A percentile compares a stretch with the other conserved stretches of the same genome.
Conservation (phyloP, 768 basidiomycete species). For the Leccinum uliginosum region DNA sequence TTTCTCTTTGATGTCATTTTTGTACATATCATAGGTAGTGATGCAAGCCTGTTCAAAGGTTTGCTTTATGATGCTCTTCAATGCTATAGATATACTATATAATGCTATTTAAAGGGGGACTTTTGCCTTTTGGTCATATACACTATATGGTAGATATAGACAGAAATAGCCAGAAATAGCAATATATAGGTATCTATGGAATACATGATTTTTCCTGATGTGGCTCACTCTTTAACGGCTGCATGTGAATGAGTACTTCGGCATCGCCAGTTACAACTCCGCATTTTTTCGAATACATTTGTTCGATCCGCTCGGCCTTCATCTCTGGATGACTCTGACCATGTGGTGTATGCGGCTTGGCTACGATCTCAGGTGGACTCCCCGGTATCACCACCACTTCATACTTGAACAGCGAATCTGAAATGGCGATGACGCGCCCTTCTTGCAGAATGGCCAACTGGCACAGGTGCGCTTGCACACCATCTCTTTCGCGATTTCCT, state of each 20-base stretch:
- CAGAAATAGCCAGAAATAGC: too few relatives aligned
- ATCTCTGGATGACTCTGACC: constrained; percentile 72
- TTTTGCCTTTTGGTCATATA: too few relatives aligned
- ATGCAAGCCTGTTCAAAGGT: too few relatives aligned
- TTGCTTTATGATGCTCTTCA: too few relatives aligned
- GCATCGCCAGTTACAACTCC: constrained; percentile 83
- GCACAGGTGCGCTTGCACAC: constrained; percentile 75
- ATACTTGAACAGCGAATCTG: constrained; percentile 84
- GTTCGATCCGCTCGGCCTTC: constrained; percentile 79
- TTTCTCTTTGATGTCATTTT: too few relatives aligned
- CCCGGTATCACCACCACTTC: constrained; percentile 59
- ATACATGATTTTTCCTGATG: too few relatives aligned
- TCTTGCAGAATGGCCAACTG: constrained; percentile 97
- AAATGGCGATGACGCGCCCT: constrained; percentile 80
- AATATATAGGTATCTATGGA: too few relatives aligned
- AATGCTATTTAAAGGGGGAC: too few relatives aligned
- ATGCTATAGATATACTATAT: too few relatives aligned
- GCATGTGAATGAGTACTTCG: constrained; percentile 81
- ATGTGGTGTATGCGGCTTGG: constrained; percentile 68
- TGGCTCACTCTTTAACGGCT: constrained; percentile 85
- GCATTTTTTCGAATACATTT: constrained; percentile 80
- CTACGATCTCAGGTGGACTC: constrained; percentile 49
- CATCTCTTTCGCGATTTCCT: constrained; percentile 70
- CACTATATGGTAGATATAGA: too few relatives aligned
- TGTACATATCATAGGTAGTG: too few relatives aligned